Base-by-base conservation (phyloP, 495 filamentous ascomycete genomes). In the Pseudevernia furfuracea region DNA sequence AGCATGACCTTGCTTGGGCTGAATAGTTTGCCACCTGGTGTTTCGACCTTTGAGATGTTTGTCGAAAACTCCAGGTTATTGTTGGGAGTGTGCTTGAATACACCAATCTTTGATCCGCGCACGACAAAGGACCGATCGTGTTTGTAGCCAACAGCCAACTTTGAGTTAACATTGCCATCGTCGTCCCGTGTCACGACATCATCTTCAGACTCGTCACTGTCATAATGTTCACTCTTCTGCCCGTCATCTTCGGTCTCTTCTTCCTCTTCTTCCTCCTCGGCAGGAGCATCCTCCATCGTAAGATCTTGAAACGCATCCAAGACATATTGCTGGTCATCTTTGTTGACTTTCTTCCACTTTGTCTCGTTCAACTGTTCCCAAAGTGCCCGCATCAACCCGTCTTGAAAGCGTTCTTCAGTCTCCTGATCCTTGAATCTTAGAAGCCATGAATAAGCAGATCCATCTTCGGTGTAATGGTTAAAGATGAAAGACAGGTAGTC, bases 401-500 rank as follows among this genome's bases (percentile, higher is more conserved):
- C 88, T 72, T 98, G 95, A 78, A 98, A 97, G 30, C 83, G 81
- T 74, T 96, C 90, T 46, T 92, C 81, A 1, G 87, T 85, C 41
- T 85, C 79, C 61, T 87, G 85, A 64, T 96, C 88, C 69, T 87
- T 89, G 80, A 98, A 98, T 34, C 92, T 85, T 38, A 98, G 77
- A 7, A 98, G 84, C 94, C 95, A 98, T 0, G 95, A 97, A 73
- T 91, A 96, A 10, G 94, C 93, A 12, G 89, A 87, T 5, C 92
- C 91, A 74, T 96, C 90, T 21, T 87, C 82, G 11, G 86, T 80
- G 71, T 96, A 97, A 71, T 96, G 91, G 71, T 97, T 97, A 81
- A 98, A 98, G 72, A 98, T 97, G 76, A 97, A 97, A 3, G 94
- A 97, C 25, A 96, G 80, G 67, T 90, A 97, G 75, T 97, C 94